Conservation (phyloP, 2,329 filamentous ascomycete genomes). For the Ophiostoma sp. region DNA sequence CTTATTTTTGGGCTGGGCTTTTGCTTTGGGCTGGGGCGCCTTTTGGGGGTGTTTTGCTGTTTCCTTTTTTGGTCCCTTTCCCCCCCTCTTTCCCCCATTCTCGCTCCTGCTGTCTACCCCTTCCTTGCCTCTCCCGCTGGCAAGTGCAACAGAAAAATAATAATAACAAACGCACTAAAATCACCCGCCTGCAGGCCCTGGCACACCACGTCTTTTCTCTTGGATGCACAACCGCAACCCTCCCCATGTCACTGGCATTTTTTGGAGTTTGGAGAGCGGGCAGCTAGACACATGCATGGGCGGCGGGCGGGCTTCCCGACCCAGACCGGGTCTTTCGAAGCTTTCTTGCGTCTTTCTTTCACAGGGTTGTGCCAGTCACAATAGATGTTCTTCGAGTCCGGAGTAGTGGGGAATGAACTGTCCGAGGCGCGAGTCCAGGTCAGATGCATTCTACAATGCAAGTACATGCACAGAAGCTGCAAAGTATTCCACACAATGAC, state of each 20-base stretch:
- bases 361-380: background rate
- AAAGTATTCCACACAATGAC: background rate
- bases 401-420: background rate
- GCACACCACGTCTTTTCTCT: background rate
- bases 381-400: background rate
- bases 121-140: background rate
- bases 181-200: background rate
- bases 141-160: slow-evolving; percentile 9
- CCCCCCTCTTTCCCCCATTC: slow-evolving; percentile 1
- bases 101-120: background rate
- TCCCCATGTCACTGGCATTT: slow-evolving; percentile 5
- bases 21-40: slow-evolving; percentile 14
- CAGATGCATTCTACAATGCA: background rate
- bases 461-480: background rate
- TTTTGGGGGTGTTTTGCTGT: slow-evolving; percentile 7
- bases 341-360: background rate
- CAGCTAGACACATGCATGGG: slow-evolving; percentile 1
- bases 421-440: background rate
- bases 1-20: slow-evolving; percentile 17
- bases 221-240: background rate
- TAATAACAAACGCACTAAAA: slow-evolving; percentile 16
- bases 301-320: slow-evolving; percentile 3
- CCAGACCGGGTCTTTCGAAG: background rate
- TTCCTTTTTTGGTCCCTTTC: slow-evolving; percentile 8
- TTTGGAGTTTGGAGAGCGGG: background rate